Base-by-base conservation (phyloP, 2,329 filamentous ascomycete genomes). In the Drechslerella dactyloides region DNA sequence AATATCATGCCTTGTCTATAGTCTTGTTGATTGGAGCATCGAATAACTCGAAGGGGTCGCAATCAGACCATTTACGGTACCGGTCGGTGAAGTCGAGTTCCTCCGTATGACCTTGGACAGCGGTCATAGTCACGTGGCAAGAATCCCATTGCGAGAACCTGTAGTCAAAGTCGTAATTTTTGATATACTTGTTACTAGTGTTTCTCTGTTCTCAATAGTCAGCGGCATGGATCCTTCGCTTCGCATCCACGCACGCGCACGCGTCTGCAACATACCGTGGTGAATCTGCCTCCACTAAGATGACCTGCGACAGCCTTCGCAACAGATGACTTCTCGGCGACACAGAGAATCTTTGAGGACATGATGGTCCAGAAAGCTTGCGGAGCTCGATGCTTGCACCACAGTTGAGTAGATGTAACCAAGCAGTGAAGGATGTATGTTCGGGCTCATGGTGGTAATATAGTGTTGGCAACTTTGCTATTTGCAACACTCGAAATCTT, bases 81-180 rank as follows among this genome's bases (percentile, higher is more conserved):
- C 88, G 85, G 7, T 83, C 79, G 17, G 85, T 85, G 76, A 99
- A 97, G 58, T 96, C 90, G 50, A 89, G 82, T n/a, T 83, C 84
- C 33, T 90, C 92, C 74, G 99, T 84, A 80, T 99, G 94, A 11
- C 94, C 94, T 10, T 89, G 83, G 23, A 99, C 94, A 73, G 89
- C 92, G 63, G 94, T 99, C 90, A 99, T 97, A 48, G 89, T 92
- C 52, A 97, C 93, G 11, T 86, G 83, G 79, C 90, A 96, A 73
- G 83, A 84, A 19, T 93, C 92, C 90, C 91, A 96, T 52, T 83
- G 84, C 4, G 88, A 88, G 79, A 99, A 99, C 78, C 91, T 87
- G 81, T 94, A 99, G 51, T 89, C 85, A 78, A 99, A 99, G 27
- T 87, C 84, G 81, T 97, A 97, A 77, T 99, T 99, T 79, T 97